These are phyloP conservation scores for Fraxinus platypoda DNA, from an alignment of 305 asterid species.

Conservation along the genomic window DNA sequence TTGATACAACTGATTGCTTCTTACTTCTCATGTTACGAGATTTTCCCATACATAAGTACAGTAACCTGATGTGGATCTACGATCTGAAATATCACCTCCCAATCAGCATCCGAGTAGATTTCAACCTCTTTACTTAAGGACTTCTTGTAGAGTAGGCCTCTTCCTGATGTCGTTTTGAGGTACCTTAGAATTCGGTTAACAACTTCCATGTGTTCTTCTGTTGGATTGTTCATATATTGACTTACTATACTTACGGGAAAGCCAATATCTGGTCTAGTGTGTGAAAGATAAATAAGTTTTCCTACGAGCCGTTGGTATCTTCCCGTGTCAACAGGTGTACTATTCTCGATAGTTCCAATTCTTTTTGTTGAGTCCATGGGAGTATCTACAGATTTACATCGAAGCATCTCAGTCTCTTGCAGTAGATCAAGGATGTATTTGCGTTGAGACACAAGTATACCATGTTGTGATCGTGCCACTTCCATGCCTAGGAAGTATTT, in stretches of 20 bases:
- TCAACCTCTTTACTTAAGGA: not conserved
- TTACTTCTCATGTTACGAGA: conserved; percentile 1
- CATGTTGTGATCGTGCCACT: not conserved
- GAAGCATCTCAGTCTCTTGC: no score
- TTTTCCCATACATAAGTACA: not conserved
- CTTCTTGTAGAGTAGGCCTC: not conserved
- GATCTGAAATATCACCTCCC: not conserved
- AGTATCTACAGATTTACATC: not conserved
- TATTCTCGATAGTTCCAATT: not conserved
- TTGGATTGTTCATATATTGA: not conserved
- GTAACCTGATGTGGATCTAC: not conserved
- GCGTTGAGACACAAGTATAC: not conserved
- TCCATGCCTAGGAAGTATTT: not conserved
- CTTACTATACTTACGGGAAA: not conserved
- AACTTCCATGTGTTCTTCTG: not conserved
- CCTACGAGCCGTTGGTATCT: not conserved
- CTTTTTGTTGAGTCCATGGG: not conserved
- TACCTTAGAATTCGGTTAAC: not conserved
- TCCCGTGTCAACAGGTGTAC: not conserved
- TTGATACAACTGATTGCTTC: not conserved
- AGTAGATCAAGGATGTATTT: no score
- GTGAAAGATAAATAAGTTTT: not conserved
- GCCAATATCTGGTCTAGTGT: not conserved
- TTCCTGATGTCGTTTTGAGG: not conserved
- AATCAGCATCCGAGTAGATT: not conserved